phyloP scores from a whole-genome alignment of 768 basidiomycete genomes.

The Termitomyces sp. region DNA sequence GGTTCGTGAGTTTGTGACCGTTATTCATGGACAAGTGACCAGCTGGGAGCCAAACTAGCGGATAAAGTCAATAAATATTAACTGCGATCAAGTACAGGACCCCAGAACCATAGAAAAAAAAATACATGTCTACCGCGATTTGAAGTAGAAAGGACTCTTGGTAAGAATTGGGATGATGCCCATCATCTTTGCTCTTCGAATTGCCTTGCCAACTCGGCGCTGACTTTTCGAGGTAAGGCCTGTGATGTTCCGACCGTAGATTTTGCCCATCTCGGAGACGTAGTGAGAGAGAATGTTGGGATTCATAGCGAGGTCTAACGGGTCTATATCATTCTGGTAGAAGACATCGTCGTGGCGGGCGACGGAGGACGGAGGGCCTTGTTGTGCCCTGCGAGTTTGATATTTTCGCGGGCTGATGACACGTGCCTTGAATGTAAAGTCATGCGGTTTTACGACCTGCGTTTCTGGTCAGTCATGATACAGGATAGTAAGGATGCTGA shows the following conservation, averaged over 20 bases:
- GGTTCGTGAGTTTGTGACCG: background rate
- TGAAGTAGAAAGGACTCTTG: slow-evolving; percentile 7
- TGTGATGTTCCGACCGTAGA: slow-evolving; percentile 63
- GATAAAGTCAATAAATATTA: slow-evolving; percentile 1
- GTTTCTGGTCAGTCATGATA: background rate
- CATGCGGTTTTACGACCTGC: slow-evolving; percentile 18
- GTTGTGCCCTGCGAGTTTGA: slow-evolving; percentile 26
- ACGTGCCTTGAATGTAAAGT: slow-evolving; percentile 24
- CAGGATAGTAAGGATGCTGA: background rate
- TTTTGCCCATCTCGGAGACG: slow-evolving; percentile 76
- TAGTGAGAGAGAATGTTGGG: slow-evolving; percentile 48
- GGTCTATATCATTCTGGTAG: slow-evolving; percentile 66
- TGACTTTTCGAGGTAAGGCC: slow-evolving; percentile 75
- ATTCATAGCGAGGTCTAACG: slow-evolving; percentile 63
- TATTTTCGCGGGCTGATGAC: slow-evolving; percentile 15
- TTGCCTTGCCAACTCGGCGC: slow-evolving; percentile 74
- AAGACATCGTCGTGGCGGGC: slow-evolving; percentile 63
- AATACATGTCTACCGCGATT: no score
- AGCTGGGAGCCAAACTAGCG: background rate
- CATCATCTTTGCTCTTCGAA: slow-evolving; percentile 88
- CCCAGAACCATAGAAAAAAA: background rate
- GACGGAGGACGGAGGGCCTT: slow-evolving; percentile 50
- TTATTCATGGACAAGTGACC: slow-evolving; percentile 11
- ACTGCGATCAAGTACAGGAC: slow-evolving; percentile 6
- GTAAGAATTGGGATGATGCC: slow-evolving; percentile 67